A percentile compares a stretch with the other conserved stretches of the same genome.
Conservation (phyloP, 352 stramenopile genomes). For the Globisporangium cystogenes region DNA sequence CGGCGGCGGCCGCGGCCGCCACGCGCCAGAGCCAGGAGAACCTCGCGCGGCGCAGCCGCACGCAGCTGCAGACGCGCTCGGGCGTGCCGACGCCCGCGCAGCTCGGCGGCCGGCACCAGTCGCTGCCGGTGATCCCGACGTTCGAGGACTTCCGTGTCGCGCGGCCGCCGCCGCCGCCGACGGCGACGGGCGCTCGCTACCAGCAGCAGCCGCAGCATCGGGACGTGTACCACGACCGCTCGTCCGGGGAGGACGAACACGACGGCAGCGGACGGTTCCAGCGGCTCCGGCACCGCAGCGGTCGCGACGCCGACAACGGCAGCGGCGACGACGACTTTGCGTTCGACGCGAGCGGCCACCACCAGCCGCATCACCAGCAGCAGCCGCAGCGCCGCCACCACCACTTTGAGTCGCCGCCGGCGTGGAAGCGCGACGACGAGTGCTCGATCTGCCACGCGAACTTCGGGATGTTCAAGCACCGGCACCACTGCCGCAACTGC, state of each 20-base stretch:
- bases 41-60: conserved; percentile 5
- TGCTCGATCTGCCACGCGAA: conserved; percentile 71
- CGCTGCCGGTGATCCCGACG: conserved; percentile 49
- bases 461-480: conserved; percentile 85
- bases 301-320: conserved; percentile 10
- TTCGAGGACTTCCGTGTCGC: conserved; percentile 23
- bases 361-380: too few relatives aligned
- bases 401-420: conserved; percentile 45
- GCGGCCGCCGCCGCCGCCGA: too few relatives aligned
- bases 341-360: background rate
- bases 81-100: background rate
- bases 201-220: background rate
- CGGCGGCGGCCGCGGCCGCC: conserved; percentile 14
- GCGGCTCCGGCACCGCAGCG: conserved; percentile 5
- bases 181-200: too few relatives aligned
- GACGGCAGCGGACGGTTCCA: conserved; percentile 12
- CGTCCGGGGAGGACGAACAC: conserved; percentile 20
- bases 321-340: background rate
- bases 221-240: conserved; percentile 10
- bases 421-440: conserved; percentile 73
- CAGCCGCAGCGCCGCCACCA: too few relatives aligned
- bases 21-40: conserved; percentile 18
- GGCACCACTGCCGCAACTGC: conserved; percentile 82
- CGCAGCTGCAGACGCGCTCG: conserved; percentile 10
- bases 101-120: conserved; percentile 34